phyloP scores from a whole-genome alignment of 148 eudicot genomes.

The Amaranthus cruentus region DNA sequence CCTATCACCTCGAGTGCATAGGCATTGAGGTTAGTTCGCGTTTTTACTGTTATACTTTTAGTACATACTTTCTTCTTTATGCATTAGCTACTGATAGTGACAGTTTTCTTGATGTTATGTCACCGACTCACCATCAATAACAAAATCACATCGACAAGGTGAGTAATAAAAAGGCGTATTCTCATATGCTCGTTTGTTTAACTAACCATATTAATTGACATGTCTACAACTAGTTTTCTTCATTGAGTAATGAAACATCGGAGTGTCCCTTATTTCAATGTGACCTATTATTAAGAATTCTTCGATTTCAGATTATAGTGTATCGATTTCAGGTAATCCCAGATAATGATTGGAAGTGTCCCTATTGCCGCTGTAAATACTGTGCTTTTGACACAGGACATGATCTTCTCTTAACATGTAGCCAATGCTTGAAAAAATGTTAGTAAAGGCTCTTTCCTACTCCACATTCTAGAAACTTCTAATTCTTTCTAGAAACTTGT shows the following conservation, averaged over 20 bases:
- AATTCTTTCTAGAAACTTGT: neutral
- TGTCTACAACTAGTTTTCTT: too few species aligned
- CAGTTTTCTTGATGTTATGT: too few species aligned
- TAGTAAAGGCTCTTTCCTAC: neutral
- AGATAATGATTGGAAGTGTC: slow-evolving; percentile 39
- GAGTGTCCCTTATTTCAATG: too few species aligned
- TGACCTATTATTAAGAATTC: too few species aligned
- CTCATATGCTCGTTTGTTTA: too few species aligned
- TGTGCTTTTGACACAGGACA: slow-evolving; percentile 24
- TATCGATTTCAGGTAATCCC: too few species aligned
- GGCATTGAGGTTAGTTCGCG: slow-evolving; percentile 35
- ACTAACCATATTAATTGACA: too few species aligned
- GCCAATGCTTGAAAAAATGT: slow-evolving; percentile 52
- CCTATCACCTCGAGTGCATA: slow-evolving; percentile 47
- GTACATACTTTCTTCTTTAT: neutral
- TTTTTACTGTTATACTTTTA: neutral
- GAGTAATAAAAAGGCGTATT: too few species aligned
- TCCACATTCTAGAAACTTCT: neutral
- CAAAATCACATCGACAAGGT: too few species aligned
- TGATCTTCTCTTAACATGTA: slow-evolving; percentile 27
- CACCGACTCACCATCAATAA: too few species aligned
- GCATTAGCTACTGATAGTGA: neutral
- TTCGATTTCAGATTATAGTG: too few species aligned
- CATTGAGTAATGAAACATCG: too few species aligned
- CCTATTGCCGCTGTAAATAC: slow-evolving; percentile 50